Base-by-base conservation (phyloP, 306 rosid species). In the Trichosanthes cucumerina region DNA sequence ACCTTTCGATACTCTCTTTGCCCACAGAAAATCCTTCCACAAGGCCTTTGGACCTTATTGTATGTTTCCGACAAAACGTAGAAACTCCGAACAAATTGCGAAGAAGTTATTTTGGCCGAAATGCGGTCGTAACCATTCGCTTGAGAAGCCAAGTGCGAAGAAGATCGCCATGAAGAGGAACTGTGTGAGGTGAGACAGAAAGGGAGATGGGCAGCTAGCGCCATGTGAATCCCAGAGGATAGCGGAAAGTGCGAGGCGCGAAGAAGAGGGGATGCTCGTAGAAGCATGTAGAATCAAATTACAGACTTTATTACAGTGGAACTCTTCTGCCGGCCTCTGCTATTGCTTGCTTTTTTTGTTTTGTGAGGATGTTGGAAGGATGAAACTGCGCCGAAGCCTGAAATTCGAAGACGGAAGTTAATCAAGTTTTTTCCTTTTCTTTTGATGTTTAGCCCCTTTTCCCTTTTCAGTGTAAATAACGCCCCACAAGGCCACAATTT, bases 1-100 rank as follows among this genome's bases (percentile, higher is more conserved):
- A 72, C 79, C 83, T 86, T 95, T 57, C 96, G 86, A 80, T 91
- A 91, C 49, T 78, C 92, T 79, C 92, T 85, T 86, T 82, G 85
- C 63, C 38, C 85, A n/a, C 76, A 87, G 85, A 38, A 68, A 80
- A 26, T 72, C 80, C 65, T 38, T 82, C 31, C 71, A 75, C 59
- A 71, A 76, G 85, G 78, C 54, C 79, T 39, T 34, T 47, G 33
- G 12, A 70, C 84, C 44, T 70, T 68, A 75, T 62, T 73, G 44
- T 72, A 79, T 3, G 60, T 73, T 44, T 86, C 76, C 64, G 84
- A 74, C 15, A 73, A 79, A 18, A 83, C 79, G 63, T 76, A 84
- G 26, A 89, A 78, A 19, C 81, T 82, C 76, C 84, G 84, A 38
- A 83, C 82, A 12, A 82, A 85, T 0, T 83, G 75, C 59, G 78